Evolutionary conservation across 2,329 filamentous ascomycete genomes (phyloP).

Genomic region (Ceratocystis eucalypticola): DNA sequence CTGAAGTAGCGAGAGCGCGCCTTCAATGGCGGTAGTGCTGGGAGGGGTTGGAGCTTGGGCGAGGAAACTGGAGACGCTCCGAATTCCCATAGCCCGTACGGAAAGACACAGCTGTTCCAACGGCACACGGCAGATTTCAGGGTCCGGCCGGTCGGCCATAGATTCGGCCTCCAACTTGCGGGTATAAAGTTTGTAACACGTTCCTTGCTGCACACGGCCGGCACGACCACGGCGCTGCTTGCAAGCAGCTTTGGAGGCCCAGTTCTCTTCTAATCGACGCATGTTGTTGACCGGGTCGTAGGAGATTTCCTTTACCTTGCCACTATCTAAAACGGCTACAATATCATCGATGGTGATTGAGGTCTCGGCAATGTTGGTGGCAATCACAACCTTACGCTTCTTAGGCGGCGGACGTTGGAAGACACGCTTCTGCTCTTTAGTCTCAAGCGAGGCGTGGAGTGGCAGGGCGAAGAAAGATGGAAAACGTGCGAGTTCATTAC

Average conservation of each 20-base stretch:
- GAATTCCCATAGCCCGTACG: slow-evolving; percentile 86
- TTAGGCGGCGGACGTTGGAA: slow-evolving; percentile 64
- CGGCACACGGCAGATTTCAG: slow-evolving; percentile 84
- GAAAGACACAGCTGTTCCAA: slow-evolving; percentile 89
- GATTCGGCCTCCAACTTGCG: slow-evolving; percentile 60
- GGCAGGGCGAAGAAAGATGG: slow-evolving; percentile 61
- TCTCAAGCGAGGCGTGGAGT: slow-evolving; percentile 81
- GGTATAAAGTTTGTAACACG: slow-evolving; percentile 93
- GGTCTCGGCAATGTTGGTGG: slow-evolving; percentile 94
- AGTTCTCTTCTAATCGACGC: slow-evolving; percentile 85
- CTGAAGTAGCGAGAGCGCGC: slow-evolving; percentile 62
- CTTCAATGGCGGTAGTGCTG: slow-evolving; percentile 70
- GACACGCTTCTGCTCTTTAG: slow-evolving; percentile 73
- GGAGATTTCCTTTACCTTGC: slow-evolving; percentile 90
- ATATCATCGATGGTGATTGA: slow-evolving; percentile 98
- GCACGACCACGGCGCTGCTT: slow-evolving; percentile 90
- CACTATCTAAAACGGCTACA: slow-evolving; percentile 88
- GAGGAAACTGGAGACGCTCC: slow-evolving; percentile 68
- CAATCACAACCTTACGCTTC: slow-evolving; percentile 81
- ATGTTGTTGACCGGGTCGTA: slow-evolving; percentile 88
- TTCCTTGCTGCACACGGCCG: slow-evolving; percentile 78
- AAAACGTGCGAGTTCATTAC: slow-evolving; percentile 52
- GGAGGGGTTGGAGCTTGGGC: slow-evolving; percentile 81
- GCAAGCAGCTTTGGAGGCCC: slow-evolving; percentile 86
- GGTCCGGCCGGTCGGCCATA: slow-evolving; percentile 81